Percentiles rank a stretch among this genome's conserved stretches.
Evolutionary conservation across 2,329 filamentous ascomycete genomes (phyloP).

Genomic region (Celoporthe dispersa): DNA sequence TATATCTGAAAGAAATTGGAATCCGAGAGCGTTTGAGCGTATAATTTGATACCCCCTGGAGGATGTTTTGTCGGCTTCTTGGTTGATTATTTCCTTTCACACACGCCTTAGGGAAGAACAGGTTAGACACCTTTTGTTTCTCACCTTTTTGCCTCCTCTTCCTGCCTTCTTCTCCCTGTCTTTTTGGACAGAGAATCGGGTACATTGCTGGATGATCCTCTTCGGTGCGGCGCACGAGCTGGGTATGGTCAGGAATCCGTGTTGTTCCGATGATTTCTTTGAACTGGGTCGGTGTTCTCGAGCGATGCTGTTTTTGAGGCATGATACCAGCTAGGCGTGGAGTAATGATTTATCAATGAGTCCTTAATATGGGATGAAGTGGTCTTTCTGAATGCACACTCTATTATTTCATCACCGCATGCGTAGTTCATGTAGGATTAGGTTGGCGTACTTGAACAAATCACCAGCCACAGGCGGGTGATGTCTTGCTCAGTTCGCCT

Average conservation of each 20-base stretch:
- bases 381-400: conserved; percentile 8
- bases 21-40: not conserved
- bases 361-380: not conserved
- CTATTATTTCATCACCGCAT: conserved; percentile 6
- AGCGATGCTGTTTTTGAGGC: not conserved
- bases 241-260: not conserved
- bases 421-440: not conserved
- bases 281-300: not conserved
- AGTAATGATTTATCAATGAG: conserved; percentile 14
- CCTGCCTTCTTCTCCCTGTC: not conserved
- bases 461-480: not conserved
- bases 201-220: not conserved
- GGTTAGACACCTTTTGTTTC: not conserved
- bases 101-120: no score
- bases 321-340: conserved; percentile 16
- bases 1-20: conserved; percentile 41
- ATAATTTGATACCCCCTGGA: conserved; percentile 1
- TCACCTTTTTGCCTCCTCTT: not conserved
- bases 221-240: conserved; percentile 8
- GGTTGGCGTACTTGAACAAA: not conserved
- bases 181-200: conserved; percentile 15
- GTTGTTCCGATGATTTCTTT: not conserved
- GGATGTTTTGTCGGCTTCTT: not conserved
- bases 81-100: conserved; percentile 6
- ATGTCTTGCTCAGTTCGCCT: not conserved